A percentile compares a stretch with the other conserved stretches of the same genome.
Evolutionary conservation across 345 rosid genomes (phyloP).

Genomic region (Citrus cavaleriei): DNA sequence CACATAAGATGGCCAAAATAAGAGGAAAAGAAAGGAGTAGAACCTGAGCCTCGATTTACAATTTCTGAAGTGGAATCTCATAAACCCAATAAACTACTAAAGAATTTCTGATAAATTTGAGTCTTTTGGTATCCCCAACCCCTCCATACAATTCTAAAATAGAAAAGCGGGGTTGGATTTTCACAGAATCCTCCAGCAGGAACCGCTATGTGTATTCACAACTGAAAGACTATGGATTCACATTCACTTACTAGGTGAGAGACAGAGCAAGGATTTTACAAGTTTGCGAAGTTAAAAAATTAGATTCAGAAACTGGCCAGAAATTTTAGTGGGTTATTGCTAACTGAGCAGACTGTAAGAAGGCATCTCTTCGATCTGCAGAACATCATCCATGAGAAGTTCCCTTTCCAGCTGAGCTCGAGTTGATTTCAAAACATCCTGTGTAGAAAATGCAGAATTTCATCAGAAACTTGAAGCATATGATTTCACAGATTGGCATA

Average conservation of each 20-base stretch:
- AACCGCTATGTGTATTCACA: background rate
- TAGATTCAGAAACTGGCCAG: background rate
- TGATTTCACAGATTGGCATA: too few relatives aligned
- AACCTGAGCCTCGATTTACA: background rate
- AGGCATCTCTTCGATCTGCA: conserved; percentile 85
- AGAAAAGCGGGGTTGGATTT: background rate
- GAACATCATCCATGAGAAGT: conserved; percentile 76
- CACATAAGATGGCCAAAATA: background rate
- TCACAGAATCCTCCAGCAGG: background rate
- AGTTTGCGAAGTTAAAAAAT: background rate
- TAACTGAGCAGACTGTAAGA: conserved; percentile 70
- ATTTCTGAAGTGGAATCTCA: background rate
- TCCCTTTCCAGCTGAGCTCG: conserved; percentile 74
- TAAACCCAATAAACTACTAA: background rate
- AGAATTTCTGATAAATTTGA: background rate
- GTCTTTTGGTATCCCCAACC: background rate
- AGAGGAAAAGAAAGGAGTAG: too few relatives aligned
- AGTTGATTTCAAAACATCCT: conserved; percentile 84
- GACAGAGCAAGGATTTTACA: conserved; percentile 8
- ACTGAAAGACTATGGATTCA: background rate
- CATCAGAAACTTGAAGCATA: background rate
- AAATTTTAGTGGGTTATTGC: conserved; percentile 1
- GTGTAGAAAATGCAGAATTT: background rate
- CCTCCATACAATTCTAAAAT: background rate
- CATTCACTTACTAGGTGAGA: background rate